These are phyloP conservation scores for Serendipita sp. DNA, from an alignment of 768 basidiomycete species.

Conservation along the genomic window DNA sequence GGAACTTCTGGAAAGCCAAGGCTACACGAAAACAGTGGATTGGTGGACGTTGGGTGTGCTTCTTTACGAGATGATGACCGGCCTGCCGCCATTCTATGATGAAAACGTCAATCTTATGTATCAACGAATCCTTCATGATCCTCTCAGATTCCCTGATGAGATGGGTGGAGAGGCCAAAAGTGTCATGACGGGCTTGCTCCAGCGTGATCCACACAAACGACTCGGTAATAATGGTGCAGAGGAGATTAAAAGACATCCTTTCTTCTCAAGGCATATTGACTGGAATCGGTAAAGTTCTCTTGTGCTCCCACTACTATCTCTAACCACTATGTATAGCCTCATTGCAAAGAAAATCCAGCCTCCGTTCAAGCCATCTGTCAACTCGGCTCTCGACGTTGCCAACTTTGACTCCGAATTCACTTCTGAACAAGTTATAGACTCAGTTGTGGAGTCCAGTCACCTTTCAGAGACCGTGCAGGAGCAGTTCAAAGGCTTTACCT, in stretches of 20 bases:
- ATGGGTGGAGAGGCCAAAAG: conserved; percentile 77
- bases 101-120: conserved; percentile 99
- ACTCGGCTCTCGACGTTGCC: conserved; percentile 84
- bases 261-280: conserved; percentile 88
- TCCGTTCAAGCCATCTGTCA: conserved; percentile 93
- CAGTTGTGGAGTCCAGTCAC: conserved; percentile 84
- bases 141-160: conserved; percentile 80
- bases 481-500: conserved; percentile 84
- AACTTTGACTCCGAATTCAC: conserved; percentile 99
- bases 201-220: conserved; percentile 72
- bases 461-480: conserved; percentile 94
- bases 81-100: conserved; percentile 95
- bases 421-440: conserved; percentile 85
- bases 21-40: conserved; percentile 96
- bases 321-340: conserved; percentile 28
- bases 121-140: conserved; percentile 86
- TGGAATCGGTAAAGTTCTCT: conserved; percentile 50
- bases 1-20: conserved; percentile 87
- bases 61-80: conserved; percentile 96
- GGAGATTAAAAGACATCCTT: conserved; percentile 89
- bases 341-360: conserved; percentile 92
- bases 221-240: conserved; percentile 88
- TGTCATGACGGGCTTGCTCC: conserved; percentile 75
- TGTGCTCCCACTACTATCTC: background rate
- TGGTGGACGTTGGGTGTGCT: conserved; percentile 99